A percentile compares a stretch with the other conserved stretches of the same genome.
phyloP scores from a whole-genome alignment of 345 rosid genomes.

The Kandelia obovata region DNA sequence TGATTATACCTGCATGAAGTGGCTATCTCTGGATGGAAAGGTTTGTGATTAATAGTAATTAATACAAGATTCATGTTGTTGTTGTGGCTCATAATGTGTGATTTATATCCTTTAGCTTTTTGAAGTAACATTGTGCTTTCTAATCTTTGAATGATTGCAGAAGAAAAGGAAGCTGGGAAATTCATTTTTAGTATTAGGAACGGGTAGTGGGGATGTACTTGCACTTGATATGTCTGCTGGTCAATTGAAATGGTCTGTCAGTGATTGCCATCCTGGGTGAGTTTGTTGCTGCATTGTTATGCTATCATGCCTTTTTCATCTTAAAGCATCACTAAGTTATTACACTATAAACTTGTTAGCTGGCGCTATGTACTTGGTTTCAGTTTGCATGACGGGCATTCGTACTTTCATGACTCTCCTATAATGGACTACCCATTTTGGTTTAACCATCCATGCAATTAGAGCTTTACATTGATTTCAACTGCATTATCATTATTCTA shows the following conservation, averaged over 20 bases:
- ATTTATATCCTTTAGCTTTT: conserved; percentile 5
- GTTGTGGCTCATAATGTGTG: background rate
- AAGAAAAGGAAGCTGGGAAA: conserved; percentile 69
- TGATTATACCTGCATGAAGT: conserved; percentile 83
- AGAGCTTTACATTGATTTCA: too few species aligned
- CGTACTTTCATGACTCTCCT: background rate
- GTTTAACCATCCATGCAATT: background rate
- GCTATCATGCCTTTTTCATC: background rate
- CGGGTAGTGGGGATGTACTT: conserved; percentile 85
- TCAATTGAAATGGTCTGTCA: conserved; percentile 76
- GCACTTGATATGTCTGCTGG: conserved; percentile 95
- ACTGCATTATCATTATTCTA: too few species aligned
- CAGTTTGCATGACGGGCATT: background rate
- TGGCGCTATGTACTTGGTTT: background rate
- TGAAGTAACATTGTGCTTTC: conserved; percentile 1
- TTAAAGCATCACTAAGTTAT: background rate
- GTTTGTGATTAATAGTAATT: conserved; percentile 21
- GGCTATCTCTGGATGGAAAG: conserved; percentile 62
- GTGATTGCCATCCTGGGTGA: conserved; percentile 96
- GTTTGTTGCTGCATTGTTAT: conserved; percentile 16
- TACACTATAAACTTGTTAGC: background rate
- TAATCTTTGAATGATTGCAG: conserved; percentile 37
- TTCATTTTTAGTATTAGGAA: conserved; percentile 69
- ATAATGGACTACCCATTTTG: background rate
- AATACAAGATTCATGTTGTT: background rate